phyloP scores from a whole-genome alignment of 2,329 filamentous ascomycete species.

The Penicillium sp. region DNA sequence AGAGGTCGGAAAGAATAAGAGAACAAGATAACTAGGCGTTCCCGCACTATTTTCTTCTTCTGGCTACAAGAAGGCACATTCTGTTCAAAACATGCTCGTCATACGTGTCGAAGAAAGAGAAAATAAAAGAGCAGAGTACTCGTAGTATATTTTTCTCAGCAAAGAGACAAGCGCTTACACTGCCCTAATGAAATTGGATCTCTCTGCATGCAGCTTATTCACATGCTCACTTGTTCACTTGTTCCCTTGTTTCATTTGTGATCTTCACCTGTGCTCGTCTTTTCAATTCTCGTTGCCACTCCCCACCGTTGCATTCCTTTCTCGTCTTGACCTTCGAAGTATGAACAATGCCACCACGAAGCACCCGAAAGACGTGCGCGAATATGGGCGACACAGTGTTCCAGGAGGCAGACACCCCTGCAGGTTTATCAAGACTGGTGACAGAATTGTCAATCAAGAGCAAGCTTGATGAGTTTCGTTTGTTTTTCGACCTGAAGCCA shows the following conservation, averaged over 20 bases:
- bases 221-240: background rate
- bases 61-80: too few species aligned
- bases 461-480: constrained; percentile 19
- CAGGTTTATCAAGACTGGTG: background rate
- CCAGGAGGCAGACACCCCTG: background rate
- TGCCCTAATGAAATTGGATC: background rate
- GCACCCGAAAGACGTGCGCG: background rate
- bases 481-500: constrained; percentile 22
- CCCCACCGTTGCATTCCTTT: background rate
- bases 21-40: too few species aligned
- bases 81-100: too few species aligned
- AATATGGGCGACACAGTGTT: background rate
- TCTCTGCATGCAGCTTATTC: background rate
- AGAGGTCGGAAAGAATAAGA: too few species aligned
- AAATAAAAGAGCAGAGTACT: background rate
- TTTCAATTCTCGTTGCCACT: background rate
- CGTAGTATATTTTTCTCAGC: background rate
- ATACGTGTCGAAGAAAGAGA: background rate
- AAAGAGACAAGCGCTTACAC: background rate
- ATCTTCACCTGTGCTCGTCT: background rate
- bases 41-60: too few species aligned
- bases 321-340: background rate
- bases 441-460: constrained; percentile 8
- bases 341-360: background rate
- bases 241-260: background rate